Evolutionary conservation across 179 eudicot species (phyloP).

Genomic region (Beta lomatogona): DNA sequence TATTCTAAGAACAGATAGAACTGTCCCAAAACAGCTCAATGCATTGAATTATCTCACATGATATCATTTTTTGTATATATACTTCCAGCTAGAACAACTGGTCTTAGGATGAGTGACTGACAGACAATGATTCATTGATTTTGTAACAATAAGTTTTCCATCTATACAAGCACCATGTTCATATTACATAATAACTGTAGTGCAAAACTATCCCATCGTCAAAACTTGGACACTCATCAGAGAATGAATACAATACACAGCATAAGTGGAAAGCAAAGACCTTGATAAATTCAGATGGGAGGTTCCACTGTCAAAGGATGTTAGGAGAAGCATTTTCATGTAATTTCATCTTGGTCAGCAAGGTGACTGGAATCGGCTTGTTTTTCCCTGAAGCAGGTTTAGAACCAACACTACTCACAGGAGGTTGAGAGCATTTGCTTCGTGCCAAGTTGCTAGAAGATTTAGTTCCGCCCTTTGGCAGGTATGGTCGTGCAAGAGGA

Average conservation of each 20-base stretch:
- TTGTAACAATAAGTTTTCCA: slow-evolving; percentile 15
- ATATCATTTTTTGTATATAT: too few species aligned
- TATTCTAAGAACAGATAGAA: background rate
- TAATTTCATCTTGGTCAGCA: slow-evolving; percentile 33
- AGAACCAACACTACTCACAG: slow-evolving; percentile 37
- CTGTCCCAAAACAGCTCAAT: background rate
- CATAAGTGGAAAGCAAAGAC: slow-evolving; percentile 20
- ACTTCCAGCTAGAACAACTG: background rate
- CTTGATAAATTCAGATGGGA: slow-evolving; percentile 9
- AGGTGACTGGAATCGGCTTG: slow-evolving; percentile 23
- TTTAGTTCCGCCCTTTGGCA: slow-evolving; percentile 41
- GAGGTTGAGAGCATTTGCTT: slow-evolving; percentile 36
- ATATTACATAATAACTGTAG: slow-evolving; percentile 12
- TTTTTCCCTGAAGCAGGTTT: slow-evolving; percentile 37
- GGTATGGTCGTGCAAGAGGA: slow-evolving; percentile 29
- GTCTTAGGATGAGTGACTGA: background rate
- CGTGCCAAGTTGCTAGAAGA: slow-evolving; percentile 27
- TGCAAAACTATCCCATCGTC: slow-evolving; percentile 7
- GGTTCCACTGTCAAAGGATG: slow-evolving; percentile 28
- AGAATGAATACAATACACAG: slow-evolving; percentile 26
- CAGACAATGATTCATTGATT: background rate
- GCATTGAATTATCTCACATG: background rate
- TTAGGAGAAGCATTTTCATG: slow-evolving; percentile 46
- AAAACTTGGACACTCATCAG: slow-evolving; percentile 20
- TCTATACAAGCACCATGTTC: slow-evolving; percentile 24